Evolutionary conservation across 1,284 basidiomycete genomes (phyloP), one percentile per base, ranked within the genome.

Genomic region (Singerocomus rubriflavus): DNA sequence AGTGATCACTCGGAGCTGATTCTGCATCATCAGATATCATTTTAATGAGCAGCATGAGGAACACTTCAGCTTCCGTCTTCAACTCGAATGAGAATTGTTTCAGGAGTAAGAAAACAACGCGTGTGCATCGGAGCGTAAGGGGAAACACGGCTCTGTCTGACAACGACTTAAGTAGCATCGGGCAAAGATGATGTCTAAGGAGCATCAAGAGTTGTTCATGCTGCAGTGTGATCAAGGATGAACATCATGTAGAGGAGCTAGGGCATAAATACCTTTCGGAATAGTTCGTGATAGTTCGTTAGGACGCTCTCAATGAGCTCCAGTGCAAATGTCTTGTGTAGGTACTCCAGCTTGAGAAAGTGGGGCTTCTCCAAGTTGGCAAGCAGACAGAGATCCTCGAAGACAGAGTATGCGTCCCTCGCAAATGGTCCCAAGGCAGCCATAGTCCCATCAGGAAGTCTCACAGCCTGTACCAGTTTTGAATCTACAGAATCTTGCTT

Each of bases 251-350:
- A 26, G 31, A 39, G 6, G 26, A 27, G 17, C 3, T 29, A 30
- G 10, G 7, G 21, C 31, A 27, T 12, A 26, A 60, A 73, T 53
- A 89, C 92, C 73, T 85, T 81, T 53, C 88, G 82, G 64, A 98
- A 96, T 0, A 95, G 78, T 12, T 80, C 81, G 57, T 94, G 88
- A 64, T 98, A 98, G 58, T 97, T 98, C 12, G 93, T 96, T 46
- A 99, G 73, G 5, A 98, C 92, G 63, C 94, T 98, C 72, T 99
- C 97, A 50, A 99, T 91, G 47, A 99, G 75, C 70, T 99, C 96
- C 26, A 99, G 74, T 0, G 93, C 92, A 61, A 98, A 98, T 0
- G 96, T 98, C 67, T 94, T 88, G 58, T 92, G 91, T 25, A 99
- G 75, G 38, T 80, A 82, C n/a, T 88, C 82, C 31, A 98, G 80